Evolutionary conservation across 768 basidiomycete species (phyloP), one percentile per base, ranked within the genome.

Genomic region (Leccinum fibrillosum): DNA sequence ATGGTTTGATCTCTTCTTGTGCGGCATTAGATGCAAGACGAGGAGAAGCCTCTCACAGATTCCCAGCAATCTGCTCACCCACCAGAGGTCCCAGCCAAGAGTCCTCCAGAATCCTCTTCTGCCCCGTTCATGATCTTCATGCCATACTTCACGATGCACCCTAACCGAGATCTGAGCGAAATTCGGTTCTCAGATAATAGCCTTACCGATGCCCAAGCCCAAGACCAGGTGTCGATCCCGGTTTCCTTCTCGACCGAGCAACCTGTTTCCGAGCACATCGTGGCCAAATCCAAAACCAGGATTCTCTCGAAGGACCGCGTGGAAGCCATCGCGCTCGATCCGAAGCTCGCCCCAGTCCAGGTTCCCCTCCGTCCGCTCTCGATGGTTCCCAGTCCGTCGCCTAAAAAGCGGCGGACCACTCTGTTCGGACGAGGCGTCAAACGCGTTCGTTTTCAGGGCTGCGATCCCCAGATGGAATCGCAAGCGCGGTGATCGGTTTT

Each of bases 271-370:
- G 54, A 61, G 28, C 63, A 61, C 2, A 26, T 63, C 37, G 60
- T 49, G 15, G 50, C 60, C 53, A 63, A 62, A 30, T 62, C 60
- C 58, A 65, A 58, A 35, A 35, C 60, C 61, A 65, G 56, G 39
- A 37, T 55, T 21, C 62, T 72, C 25, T 63, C 72, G n/a, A 52
- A 35, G 32, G 70, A 72, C 49, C 63, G 68, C 2, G 62, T 49
- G 3, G 66, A 68, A 49, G 66, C 68, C 19, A 72, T 72, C n/a
- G 42, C 58, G 4, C 55, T 61, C n/a, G 68, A 72, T 37, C 72
- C 70, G 13, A 72, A 74, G 57, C 70, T 72, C 34, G 68, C 70
- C 3, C 70, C 70, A 28, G 70, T 73, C 15, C 70, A 70, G 15
- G 72, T 58, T 10, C 70, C 72, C 17, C 66, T 72, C 17, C 70